phyloP scores from a whole-genome alignment of 129 eudicot genomes.

The Lonicera japonica region DNA sequence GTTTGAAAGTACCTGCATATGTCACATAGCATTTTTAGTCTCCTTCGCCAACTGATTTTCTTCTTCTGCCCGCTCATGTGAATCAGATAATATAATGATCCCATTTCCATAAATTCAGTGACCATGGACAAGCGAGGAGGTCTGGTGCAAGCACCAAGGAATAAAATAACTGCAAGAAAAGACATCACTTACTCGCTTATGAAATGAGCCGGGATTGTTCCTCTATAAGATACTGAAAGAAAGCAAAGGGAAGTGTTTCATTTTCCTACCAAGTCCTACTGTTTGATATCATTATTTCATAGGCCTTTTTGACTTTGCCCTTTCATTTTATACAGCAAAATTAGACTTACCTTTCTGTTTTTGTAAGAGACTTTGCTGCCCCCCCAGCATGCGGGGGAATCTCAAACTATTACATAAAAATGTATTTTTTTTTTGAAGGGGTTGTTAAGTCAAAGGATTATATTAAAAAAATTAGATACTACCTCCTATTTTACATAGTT shows the following conservation, averaged over 20 bases:
- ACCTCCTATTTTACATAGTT: too few species aligned
- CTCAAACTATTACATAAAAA: too few species aligned
- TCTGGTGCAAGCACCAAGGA: slow-evolving; percentile 90
- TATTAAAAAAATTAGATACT: too few species aligned
- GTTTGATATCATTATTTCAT: background rate
- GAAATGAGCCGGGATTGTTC: background rate
- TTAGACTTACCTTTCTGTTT: too few species aligned
- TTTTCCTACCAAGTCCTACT: background rate
- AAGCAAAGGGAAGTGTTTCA: background rate
- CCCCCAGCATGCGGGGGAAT: too few species aligned
- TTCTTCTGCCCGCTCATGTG: slow-evolving; percentile 84
- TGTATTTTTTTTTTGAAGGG: too few species aligned
- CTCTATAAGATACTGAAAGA: background rate
- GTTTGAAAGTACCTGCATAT: slow-evolving; percentile 65
- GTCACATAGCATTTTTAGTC: slow-evolving; percentile 81
- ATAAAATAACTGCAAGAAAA: slow-evolving; percentile 61
- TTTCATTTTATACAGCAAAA: too few species aligned
- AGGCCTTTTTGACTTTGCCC: background rate
- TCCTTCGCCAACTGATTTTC: slow-evolving; percentile 85
- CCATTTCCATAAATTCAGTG: slow-evolving; percentile 94
- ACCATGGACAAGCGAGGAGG: slow-evolving; percentile 89
- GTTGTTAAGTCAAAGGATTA: too few species aligned
- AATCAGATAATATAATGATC: slow-evolving; percentile 74
- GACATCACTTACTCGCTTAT: background rate
- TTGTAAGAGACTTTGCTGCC: too few species aligned